Percentiles rank a stretch among this genome's conserved stretches.
phyloP scores from a whole-genome alignment of 225 moss, liverwort and hornwort genomes.

The Marchantia polymorpha region DNA sequence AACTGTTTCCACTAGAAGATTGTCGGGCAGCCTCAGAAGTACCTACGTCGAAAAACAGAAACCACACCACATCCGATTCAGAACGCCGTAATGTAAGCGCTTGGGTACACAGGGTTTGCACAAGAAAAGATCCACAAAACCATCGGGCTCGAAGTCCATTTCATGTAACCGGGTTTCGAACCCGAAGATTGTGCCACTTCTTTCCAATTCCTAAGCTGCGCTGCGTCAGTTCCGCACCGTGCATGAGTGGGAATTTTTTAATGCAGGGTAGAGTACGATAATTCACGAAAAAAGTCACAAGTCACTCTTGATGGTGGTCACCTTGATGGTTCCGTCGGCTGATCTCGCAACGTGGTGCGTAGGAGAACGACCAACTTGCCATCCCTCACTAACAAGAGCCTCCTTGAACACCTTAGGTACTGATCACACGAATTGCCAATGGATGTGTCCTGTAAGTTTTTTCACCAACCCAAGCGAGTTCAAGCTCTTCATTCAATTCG shows the following conservation, averaged over 20 bases:
- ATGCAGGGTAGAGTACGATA: too few species aligned
- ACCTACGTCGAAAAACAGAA: conserved; percentile 38
- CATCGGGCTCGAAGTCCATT: not conserved
- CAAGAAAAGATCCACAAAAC: not conserved
- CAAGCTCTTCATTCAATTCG: conserved; percentile 16
- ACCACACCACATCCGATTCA: not conserved
- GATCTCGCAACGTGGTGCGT: conserved; percentile 82
- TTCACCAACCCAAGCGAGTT: conserved; percentile 16
- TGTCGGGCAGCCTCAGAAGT: conserved; percentile 78
- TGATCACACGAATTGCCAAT: conserved; percentile 54
- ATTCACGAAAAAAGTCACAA: too few species aligned
- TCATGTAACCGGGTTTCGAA: too few species aligned
- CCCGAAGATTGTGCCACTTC: too few species aligned
- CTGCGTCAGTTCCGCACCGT: too few species aligned
- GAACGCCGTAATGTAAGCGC: not conserved
- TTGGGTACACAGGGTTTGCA: not conserved
- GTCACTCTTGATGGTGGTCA: conserved; percentile 8
- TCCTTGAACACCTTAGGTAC: conserved; percentile 84
- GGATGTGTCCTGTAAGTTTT: conserved; percentile 40
- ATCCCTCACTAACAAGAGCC: conserved; percentile 67
- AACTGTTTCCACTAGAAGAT: conserved; percentile 90
- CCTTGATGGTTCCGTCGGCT: conserved; percentile 91
- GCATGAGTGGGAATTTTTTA: too few species aligned
- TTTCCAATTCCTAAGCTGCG: too few species aligned
- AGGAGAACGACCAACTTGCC: conserved; percentile 92